Base-by-base conservation (phyloP, 2,329 filamentous ascomycete genomes). In the Calonectria ilicicola region DNA sequence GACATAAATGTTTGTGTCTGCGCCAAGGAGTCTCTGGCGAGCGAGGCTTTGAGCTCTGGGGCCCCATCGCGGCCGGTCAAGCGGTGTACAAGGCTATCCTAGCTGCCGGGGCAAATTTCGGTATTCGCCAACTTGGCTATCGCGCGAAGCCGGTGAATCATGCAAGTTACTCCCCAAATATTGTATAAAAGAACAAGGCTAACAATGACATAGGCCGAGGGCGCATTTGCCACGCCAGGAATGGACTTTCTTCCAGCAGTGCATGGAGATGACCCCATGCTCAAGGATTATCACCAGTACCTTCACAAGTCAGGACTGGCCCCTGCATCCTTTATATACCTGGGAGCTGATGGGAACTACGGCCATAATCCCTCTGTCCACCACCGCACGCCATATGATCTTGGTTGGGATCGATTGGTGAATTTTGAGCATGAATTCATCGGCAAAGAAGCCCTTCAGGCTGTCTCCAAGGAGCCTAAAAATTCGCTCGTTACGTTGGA, bases 351-450 rank as follows among this genome's bases (percentile, higher is more conserved):
- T 26, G 53, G 53, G 40, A 58, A 21, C n/a, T 26, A 58, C n/a
- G 53, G 53, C n/a, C 35, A 9, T 10, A n/a, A 40, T 8, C 10
- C 53, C 14, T 40, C 53, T 6, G n/a, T 58, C 2, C 53, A 58
- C 5, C 53, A 58, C 14, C 32, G 32, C 12, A 58, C 53, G 0
- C 53, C 53, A 10, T 58, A 17, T 26, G 53, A 58, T 58, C 53
- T 58, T 15, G 53, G 53, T 4, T 58, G 53, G 53, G 53, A 26
- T 40, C n/a, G 14, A 3, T 26, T 58, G 32, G 53, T 58, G 5
- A 58, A 58, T 19, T 58, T 58, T 58, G 53, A 38, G n/a, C 53
- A 58, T 8, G 53, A 58, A 3, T 58, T 58, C 53, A 58, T 58
- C 3, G 53, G 53, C 38, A 58, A 58, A 14, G 53, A 38, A 26